These are phyloP conservation scores for Lipomyces starkeyi DNA, from an alignment of 805 yeast genomes.

Conservation along the genomic window DNA sequence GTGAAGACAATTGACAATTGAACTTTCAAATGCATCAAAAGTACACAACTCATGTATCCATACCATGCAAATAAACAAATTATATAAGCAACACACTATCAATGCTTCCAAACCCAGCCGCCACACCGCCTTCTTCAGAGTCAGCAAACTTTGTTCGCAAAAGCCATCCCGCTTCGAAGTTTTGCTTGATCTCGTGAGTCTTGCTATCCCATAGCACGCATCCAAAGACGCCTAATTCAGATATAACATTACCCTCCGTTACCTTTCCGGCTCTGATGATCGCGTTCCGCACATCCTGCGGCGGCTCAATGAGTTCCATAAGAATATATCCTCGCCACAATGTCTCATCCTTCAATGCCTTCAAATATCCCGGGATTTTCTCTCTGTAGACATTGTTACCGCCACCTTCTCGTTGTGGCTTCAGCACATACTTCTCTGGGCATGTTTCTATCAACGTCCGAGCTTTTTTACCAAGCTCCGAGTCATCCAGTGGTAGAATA, in stretches of 20 bases:
- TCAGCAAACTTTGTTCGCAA: slow-evolving; percentile 85
- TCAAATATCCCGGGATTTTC: slow-evolving; percentile 78
- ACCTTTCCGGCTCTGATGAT: slow-evolving; percentile 71
- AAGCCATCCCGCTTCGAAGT: slow-evolving; percentile 81
- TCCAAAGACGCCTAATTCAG: slow-evolving; percentile 93
- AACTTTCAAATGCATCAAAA: no score
- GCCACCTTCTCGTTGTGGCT: slow-evolving; percentile 99
- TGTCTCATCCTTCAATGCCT: slow-evolving; percentile 57
- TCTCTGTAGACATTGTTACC: slow-evolving; percentile 92
- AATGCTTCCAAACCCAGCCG: slow-evolving; percentile 98
- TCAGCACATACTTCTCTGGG: slow-evolving; percentile 80
- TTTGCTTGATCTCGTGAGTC: slow-evolving; percentile 58
- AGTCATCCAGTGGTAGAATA: slow-evolving; percentile 83
- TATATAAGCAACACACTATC: slow-evolving; percentile 71
- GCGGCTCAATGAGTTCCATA: slow-evolving; percentile 91
- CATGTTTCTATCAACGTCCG: slow-evolving; percentile 28
- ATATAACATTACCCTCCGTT: slow-evolving; percentile 73
- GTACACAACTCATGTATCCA: neutral
- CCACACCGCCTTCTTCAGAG: slow-evolving; percentile 97
- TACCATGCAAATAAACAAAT: slow-evolving; percentile 27
- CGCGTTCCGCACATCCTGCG: slow-evolving; percentile 62
- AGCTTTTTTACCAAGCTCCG: slow-evolving; percentile 36
- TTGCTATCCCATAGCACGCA: slow-evolving; percentile 73
- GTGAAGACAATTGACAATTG: no score
- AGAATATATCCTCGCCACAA: slow-evolving; percentile 91